These are phyloP conservation scores for Trichoderma sp. DNA, from an alignment of 2,329 filamentous ascomycete species.

Conservation along the genomic window DNA sequence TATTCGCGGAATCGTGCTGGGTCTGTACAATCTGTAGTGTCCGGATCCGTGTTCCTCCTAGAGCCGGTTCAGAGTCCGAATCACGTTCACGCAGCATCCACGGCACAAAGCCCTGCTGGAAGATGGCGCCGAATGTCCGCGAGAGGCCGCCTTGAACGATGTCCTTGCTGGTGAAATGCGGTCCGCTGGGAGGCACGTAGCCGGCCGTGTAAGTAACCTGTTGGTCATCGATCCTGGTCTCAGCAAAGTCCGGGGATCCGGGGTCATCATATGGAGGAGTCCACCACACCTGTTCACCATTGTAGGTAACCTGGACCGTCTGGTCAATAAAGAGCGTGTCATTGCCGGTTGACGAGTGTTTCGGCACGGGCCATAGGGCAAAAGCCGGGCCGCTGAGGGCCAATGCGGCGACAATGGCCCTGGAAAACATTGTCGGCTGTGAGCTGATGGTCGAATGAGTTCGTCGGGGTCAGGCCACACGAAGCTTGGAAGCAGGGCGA, in stretches of 20 bases:
- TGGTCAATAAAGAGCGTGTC: slow-evolving; percentile 52
- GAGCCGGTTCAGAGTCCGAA: slow-evolving; percentile 61
- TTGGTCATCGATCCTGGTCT: slow-evolving; percentile 15
- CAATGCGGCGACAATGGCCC: slow-evolving; percentile 6
- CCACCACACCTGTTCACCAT: slow-evolving; percentile 38
- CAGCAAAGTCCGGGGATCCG: slow-evolving; percentile 10
- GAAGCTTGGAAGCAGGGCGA: neutral
- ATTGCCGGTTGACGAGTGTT: slow-evolving; percentile 49
- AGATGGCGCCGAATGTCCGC: slow-evolving; percentile 62
- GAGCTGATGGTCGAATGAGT: neutral
- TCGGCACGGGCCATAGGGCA: slow-evolving; percentile 59
- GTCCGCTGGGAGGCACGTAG: slow-evolving; percentile 40
- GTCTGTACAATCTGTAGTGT: slow-evolving; percentile 63
- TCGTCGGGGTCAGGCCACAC: slow-evolving; percentile 1
- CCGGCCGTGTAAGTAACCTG: slow-evolving; percentile 49
- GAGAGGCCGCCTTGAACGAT: slow-evolving; percentile 56
- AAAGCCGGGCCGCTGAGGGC: slow-evolving; percentile 30
- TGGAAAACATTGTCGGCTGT: slow-evolving; percentile 6
- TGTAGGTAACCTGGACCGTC: slow-evolving; percentile 54
- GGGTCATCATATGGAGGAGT: neutral
- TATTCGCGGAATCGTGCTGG: slow-evolving; percentile 47
- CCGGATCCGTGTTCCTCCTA: slow-evolving; percentile 46
- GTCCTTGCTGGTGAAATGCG: slow-evolving; percentile 47
- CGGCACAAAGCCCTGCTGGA: slow-evolving; percentile 67
- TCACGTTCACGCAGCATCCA: slow-evolving; percentile 72